Evolutionary conservation across 1,284 basidiomycete genomes (phyloP), one percentile per base, ranked within the genome.

Genomic region (Tylopilus sp.): DNA sequence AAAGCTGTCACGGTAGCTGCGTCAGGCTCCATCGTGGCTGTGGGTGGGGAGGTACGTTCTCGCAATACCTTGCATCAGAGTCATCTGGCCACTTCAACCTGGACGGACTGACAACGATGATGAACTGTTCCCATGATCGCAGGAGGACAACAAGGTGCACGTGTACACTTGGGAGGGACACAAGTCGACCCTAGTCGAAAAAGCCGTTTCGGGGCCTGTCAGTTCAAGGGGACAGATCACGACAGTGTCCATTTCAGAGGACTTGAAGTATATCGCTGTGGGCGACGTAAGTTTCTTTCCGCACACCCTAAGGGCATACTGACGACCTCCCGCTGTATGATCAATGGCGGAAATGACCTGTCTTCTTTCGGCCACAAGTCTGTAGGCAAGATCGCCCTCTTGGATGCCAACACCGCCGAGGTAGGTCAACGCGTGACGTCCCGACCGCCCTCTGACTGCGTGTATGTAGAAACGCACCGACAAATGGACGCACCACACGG

Each of bases 401-500:
- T 91, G 79, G 91, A 96, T 71, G 87, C 84, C 57, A 86, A 90
- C 72, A 73, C 73, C 24, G 86, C 87, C 70, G 88, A 89, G 83
- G 90, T 90, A 19, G 16, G 44, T 19, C 29, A 19, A n/a, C 22
- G 8, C 15, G 47, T 12, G 47, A 49, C 13, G 47, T 49, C 13
- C 47, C 6, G 47, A 24, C n/a, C 47, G 39, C 22, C 26, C 53
- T 32, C 39, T 22, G 38, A n/a, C 22, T n/a, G 1, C 22, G 18
- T 2, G 44, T 53, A 3, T 61, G 54, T 51, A 69, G 69, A 69
- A 67, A 69, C 67, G 64, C 53, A 69, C 58, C 58, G 68, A 68
- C 22, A 89, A 90, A 61, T 99, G 97, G 97, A 90, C 94, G 6
- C 92, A 93, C 84, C 97, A 99, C 81, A 87, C 91, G 6, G 95